These are phyloP conservation scores for Mycena alexandri DNA, from an alignment of 768 basidiomycete species.

Conservation along the genomic window DNA sequence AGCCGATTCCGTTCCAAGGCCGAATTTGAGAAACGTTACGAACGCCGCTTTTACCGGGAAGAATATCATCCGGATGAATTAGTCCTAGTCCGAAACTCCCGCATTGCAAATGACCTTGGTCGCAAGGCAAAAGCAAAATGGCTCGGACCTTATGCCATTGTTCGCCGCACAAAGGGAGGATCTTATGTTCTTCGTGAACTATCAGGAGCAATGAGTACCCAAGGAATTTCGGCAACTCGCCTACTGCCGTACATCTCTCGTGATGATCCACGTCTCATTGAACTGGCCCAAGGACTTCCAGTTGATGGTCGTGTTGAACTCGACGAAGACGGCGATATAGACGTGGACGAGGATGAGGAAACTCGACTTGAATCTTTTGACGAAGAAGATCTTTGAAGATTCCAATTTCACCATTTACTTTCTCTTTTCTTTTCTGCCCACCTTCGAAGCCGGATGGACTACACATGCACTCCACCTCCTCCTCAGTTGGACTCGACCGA, in stretches of 20 bases:
- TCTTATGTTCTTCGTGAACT: slow-evolving; percentile 21
- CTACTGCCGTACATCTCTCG: slow-evolving; percentile 12
- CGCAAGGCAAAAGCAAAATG: background rate
- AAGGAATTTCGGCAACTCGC: slow-evolving; percentile 6
- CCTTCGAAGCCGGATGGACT: too few relatives aligned
- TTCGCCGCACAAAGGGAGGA: slow-evolving; percentile 6
- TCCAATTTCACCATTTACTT: background rate
- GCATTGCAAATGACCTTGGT: background rate
- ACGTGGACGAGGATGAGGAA: background rate
- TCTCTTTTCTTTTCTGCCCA: background rate
- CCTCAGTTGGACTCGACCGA: background rate
- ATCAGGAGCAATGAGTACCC: background rate
- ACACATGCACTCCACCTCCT: background rate
- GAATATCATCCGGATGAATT: background rate
- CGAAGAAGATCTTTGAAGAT: background rate
- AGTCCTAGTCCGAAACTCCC: background rate
- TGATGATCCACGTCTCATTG: background rate
- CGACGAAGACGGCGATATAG: background rate
- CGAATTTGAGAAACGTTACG: background rate
- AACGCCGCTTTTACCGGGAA: background rate
- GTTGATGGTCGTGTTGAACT: background rate
- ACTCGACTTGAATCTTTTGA: background rate
- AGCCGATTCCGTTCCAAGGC: background rate
- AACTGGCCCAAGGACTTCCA: background rate
- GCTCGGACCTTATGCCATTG: slow-evolving; percentile 20